Evolutionary conservation across 129 eudicot species (phyloP).

Genomic region (Cynara cardunculus): DNA sequence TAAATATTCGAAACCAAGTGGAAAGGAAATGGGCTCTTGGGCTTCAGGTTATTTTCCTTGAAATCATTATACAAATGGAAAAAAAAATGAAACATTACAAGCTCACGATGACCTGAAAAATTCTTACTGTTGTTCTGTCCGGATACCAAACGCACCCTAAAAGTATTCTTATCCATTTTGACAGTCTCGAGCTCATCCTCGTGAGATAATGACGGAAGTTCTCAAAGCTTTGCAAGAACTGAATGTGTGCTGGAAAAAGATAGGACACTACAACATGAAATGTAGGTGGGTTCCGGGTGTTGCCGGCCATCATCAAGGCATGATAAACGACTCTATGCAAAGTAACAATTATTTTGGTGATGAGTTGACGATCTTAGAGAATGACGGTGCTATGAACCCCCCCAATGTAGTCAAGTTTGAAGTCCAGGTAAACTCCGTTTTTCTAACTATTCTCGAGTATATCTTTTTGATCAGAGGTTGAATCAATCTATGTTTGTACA

Average conservation of each 20-base stretch:
- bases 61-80: neutral
- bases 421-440: slow-evolving; percentile 61
- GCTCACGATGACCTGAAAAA: neutral
- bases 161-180: neutral
- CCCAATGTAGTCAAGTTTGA: slow-evolving; percentile 86
- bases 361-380: slow-evolving; percentile 69
- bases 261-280: slow-evolving; percentile 96
- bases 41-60: slow-evolving; percentile 57
- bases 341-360: slow-evolving; percentile 65
- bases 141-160: too few species aligned
- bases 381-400: slow-evolving; percentile 44
- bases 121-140: too few species aligned
- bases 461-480: too few species aligned
- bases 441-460: neutral
- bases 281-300: slow-evolving; percentile 80
- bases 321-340: slow-evolving; percentile 52
- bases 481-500: neutral
- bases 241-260: slow-evolving; percentile 96
- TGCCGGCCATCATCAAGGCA: slow-evolving; percentile 42
- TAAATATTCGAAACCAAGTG: slow-evolving; percentile 54
- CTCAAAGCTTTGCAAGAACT: slow-evolving; percentile 91
- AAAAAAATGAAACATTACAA: neutral
- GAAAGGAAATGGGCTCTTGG: slow-evolving; percentile 99
- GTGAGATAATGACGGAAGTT: slow-evolving; percentile 95
- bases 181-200: slow-evolving; percentile 96